Base-by-base conservation (phyloP, 768 basidiomycete species). In the Lentinula aciculospora region DNA sequence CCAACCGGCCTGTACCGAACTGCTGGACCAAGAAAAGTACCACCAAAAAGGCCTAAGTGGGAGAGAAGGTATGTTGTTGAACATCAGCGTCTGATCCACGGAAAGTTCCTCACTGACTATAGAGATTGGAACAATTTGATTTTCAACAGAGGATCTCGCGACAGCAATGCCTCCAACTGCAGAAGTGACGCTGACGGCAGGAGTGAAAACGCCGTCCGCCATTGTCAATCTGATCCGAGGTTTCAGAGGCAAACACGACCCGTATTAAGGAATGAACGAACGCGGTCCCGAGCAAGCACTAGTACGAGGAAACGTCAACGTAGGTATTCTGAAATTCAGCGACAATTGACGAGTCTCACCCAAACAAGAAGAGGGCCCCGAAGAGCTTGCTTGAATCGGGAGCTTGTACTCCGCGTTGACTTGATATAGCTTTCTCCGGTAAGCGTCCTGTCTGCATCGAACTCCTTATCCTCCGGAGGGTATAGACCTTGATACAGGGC, bases 131-230 rank as follows among this genome's bases (percentile, higher is more conserved):
- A 76, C 72, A 40, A 87, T 74, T 39, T 81, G 70, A 9, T 68
- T 60, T 1, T 63, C 53, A 7, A 86, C 77, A 2, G 71, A 71
- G 0, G 81, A 74, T 44, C 80, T 79, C 8, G 83, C 84, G 13
- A 87, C 80, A 0, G 76, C 83, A 58, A 89, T 84, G n/a, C 88
- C 86, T 15, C 73, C 80, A 2, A 88, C 84, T 4, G 85, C 86
- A 37, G 81, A 83, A 0, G 83, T 84, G 7, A 88, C 82, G 0
- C 84, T 85, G 5, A 88, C 85, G 4, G 86, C 85, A 3, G 85
- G 84, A 0, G 85, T 87, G 34, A 88, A 76, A 21, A 86, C 71
- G 32, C 87, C 86, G 60, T 89, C 86, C 0, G 85, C 81, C 72
- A 88, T 77, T 0, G 85, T 86, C 42, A 88, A 70, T 13, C 81